Conservation (phyloP, 345 rosid species). For the Linum lewisii region DNA sequence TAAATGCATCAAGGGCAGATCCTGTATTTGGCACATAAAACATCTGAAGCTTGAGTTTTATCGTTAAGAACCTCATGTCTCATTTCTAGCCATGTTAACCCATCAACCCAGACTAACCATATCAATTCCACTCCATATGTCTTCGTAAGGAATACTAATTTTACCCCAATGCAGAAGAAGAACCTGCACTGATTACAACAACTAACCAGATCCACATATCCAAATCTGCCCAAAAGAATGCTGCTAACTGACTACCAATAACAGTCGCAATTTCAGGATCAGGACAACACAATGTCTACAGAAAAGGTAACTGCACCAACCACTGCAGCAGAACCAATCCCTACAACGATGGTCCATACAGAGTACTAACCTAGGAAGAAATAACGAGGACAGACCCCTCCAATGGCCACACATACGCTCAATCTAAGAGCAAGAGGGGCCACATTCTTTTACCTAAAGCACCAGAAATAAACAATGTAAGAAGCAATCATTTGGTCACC, state of each 20-base stretch:
- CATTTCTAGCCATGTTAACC: neutral
- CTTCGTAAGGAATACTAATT: neutral
- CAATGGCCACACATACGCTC: neutral
- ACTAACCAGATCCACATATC: neutral
- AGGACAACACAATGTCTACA: neutral
- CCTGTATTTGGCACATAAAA: slow-evolving; percentile 18
- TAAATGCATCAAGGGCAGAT: slow-evolving; percentile 24
- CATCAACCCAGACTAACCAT: neutral
- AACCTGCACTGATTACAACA: neutral
- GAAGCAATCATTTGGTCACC: slow-evolving; percentile 19
- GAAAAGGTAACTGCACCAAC: neutral
- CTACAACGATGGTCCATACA: neutral
- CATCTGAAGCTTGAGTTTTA: neutral
- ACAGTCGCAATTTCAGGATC: too few relatives aligned
- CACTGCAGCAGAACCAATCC: neutral
- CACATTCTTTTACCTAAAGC: neutral
- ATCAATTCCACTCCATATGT: neutral
- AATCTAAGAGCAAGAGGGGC: neutral
- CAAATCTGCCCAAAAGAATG: neutral
- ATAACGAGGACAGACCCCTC: neutral
- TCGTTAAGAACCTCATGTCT: neutral
- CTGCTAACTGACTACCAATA: neutral
- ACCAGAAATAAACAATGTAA: slow-evolving; percentile 6
- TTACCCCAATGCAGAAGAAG: neutral
- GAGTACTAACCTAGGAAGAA: neutral